Conservation (phyloP, 2,329 filamentous ascomycete genomes). For the Ascochyta koolunga region DNA sequence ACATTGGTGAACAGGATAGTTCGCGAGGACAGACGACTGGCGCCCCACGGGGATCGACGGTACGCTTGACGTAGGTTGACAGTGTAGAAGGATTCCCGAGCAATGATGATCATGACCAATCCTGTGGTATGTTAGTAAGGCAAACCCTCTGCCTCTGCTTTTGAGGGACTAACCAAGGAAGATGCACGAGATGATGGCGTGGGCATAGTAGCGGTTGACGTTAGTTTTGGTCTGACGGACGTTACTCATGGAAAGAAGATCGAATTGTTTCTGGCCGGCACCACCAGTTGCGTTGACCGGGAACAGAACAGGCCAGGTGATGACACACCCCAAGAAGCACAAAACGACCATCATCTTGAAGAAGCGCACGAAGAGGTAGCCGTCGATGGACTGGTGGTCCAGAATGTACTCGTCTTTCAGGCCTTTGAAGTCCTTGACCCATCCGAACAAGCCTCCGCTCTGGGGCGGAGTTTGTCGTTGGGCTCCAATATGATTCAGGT, state of each 20-base stretch:
- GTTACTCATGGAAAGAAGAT: conserved; percentile 49
- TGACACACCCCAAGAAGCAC: conserved; percentile 50
- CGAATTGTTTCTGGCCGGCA: conserved; percentile 44
- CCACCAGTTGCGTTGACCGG: conserved; percentile 54
- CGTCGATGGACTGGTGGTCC: conserved; percentile 57
- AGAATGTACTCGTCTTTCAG: conserved; percentile 55
- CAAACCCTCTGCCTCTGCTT: not conserved
- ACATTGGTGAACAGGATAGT: conserved; percentile 58
- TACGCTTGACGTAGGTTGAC: conserved; percentile 58
- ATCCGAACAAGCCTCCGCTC: conserved; percentile 56
- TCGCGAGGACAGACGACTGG: conserved; percentile 53
- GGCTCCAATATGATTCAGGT: conserved; percentile 51
- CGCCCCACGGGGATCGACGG: conserved; percentile 51
- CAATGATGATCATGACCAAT: conserved; percentile 53
- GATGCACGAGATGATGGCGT: conserved; percentile 51
- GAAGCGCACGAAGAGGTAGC: conserved; percentile 56
- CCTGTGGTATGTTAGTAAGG: conserved; percentile 20
- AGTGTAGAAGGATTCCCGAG: conserved; percentile 54
- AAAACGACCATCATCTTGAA: conserved; percentile 53
- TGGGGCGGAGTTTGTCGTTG: conserved; percentile 56
- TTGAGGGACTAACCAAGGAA: conserved; percentile 43
- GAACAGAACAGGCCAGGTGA: conserved; percentile 56
- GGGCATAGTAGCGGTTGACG: conserved; percentile 52
- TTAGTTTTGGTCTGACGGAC: conserved; percentile 36
- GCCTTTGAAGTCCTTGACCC: conserved; percentile 56